These are phyloP conservation scores for Penicillium robsamsonii DNA, from an alignment of 495 filamentous ascomycete genomes.

Conservation along the genomic window DNA sequence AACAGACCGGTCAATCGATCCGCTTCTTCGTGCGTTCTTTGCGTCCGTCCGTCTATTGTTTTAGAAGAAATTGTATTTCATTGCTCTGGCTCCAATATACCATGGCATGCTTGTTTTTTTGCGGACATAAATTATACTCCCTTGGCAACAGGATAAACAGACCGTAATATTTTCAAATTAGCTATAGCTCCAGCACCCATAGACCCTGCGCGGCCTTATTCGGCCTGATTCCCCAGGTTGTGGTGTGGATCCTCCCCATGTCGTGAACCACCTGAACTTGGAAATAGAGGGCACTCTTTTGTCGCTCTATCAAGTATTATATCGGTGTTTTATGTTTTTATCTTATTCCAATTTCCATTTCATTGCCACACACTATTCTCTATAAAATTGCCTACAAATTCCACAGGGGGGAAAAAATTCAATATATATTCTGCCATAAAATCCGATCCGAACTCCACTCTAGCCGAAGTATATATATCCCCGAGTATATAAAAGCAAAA, in stretches of 20 bases:
- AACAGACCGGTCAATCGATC: slow-evolving; percentile 27
- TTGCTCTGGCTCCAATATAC: slow-evolving; percentile 30
- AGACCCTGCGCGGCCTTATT: slow-evolving; percentile 1
- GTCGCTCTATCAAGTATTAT: background rate
- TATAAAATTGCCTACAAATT: background rate
- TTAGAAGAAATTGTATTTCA: slow-evolving; percentile 29
- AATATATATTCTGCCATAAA: slow-evolving; percentile 1
- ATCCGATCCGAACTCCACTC: slow-evolving; percentile 3
- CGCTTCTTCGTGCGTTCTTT: slow-evolving; percentile 13
- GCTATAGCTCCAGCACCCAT: background rate
- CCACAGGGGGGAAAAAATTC: background rate
- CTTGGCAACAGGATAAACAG: slow-evolving; percentile 14
- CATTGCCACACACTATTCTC: background rate
- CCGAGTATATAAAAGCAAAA: background rate
- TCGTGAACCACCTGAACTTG: background rate
- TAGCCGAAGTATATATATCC: slow-evolving; percentile 7
- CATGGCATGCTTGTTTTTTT: slow-evolving; percentile 20
- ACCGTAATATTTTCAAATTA: background rate
- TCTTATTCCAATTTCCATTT: background rate
- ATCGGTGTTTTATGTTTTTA: background rate
- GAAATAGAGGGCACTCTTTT: background rate
- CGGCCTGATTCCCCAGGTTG: slow-evolving; percentile 9
- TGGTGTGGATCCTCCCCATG: slow-evolving; percentile 1
- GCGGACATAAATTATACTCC: slow-evolving; percentile 15
- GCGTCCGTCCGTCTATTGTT: slow-evolving; percentile 16